A percentile compares a stretch with the other conserved stretches of the same genome.
Evolutionary conservation across 306 rosid genomes (phyloP).

Genomic region (Begonia peltatifolia): DNA sequence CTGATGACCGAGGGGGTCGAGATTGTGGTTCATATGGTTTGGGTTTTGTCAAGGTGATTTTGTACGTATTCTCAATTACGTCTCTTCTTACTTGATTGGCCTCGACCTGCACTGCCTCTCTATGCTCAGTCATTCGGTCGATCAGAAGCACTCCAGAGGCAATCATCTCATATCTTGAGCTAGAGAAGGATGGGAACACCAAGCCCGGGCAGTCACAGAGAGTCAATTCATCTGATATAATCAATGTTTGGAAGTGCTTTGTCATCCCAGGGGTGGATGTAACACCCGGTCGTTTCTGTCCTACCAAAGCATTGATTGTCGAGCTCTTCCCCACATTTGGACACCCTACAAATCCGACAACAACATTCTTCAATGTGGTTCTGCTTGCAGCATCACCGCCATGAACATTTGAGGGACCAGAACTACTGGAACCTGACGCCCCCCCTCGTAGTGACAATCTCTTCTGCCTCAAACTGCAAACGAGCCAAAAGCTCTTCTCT

Average conservation of each 20-base stretch:
- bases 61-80: constrained; percentile 53
- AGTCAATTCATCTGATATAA: constrained; percentile 64
- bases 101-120: constrained; percentile 83
- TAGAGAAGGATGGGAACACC: constrained; percentile 92
- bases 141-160: constrained; percentile 91
- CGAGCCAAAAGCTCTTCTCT: constrained; percentile 85
- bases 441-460: constrained; percentile 46
- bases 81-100: constrained; percentile 65
- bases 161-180: constrained; percentile 90
- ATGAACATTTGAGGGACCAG: too few relatives aligned
- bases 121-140: constrained; percentile 83
- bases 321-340: constrained; percentile 99
- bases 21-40: constrained; percentile 67
- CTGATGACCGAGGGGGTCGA: constrained; percentile 79
- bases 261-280: constrained; percentile 99
- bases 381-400: constrained; percentile 22
- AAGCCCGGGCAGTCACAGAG: constrained; percentile 96
- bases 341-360: constrained; percentile 94
- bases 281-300: constrained; percentile 82
- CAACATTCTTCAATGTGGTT: constrained; percentile 31
- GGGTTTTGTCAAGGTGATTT: constrained; percentile 71
- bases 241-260: constrained; percentile 93
- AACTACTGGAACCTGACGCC: constrained; percentile 10
- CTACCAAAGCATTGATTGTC: constrained; percentile 91
- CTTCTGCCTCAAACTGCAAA: constrained; percentile 75